Evolutionary conservation across 2,329 filamentous ascomycete genomes (phyloP), one percentile per base, ranked within the genome.

Genomic region (Alternaria panax): DNA sequence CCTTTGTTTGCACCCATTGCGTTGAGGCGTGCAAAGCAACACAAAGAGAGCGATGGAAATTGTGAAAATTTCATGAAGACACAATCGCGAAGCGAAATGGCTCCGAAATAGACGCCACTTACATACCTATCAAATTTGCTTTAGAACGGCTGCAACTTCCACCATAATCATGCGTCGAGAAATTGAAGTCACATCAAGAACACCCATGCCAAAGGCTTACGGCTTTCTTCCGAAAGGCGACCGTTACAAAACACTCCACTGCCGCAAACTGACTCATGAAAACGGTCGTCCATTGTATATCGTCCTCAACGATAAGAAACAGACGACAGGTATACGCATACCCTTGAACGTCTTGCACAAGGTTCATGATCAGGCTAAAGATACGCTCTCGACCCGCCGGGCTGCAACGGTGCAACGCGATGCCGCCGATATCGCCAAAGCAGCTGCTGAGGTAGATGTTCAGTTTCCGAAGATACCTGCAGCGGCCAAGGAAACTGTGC

Each of bases 401-500:
- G 72, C 72, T 4, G 78, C 78, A 11, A 79, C 80, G 6, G 69
- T 75, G 18, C 68, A 64, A 50, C 71, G 72, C 27, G 75, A 78
- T 57, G 66, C 56, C 0, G 42, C 57, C 8, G 54, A 68, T 0
- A 51, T 75, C 7, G 54, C 62, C 20, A 62, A 70, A 42, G 74
- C 71, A 4, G 60, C 58, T 16, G 61, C 64, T 1, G 78, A 78
- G 7, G 59, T 86, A 5, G 25, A 72, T 5, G 61, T 59, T 0
- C 67, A 78, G 4, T 86, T 82, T 57, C 80, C 82, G 0, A 62
- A 67, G 0, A 78, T 82, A 2, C 84, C 84, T 0, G 51, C 63
- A 1, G 55, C 59, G 0, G 77, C 78, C 4, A 63, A 79, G 11
- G 64, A 74, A 0, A 54, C 58, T 4, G 72, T 85, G 12, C 64